Evolutionary conservation across 140 eudicot species (phyloP).

Genomic region (Ambrosia hybrid): DNA sequence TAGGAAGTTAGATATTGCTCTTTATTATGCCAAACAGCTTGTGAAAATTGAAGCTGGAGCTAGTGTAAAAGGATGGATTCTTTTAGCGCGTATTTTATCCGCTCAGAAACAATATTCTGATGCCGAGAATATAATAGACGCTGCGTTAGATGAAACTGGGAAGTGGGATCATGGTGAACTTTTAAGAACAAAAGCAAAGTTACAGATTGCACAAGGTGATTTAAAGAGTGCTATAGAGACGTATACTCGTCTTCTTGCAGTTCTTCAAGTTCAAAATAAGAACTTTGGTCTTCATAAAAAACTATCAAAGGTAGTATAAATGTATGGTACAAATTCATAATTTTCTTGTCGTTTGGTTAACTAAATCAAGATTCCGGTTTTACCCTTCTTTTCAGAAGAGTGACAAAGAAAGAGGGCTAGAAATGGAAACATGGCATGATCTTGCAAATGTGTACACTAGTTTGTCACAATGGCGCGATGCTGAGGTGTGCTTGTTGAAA

Average conservation of each 20-base stretch:
- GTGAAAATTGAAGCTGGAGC: constrained; percentile 72
- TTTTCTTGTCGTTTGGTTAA: not conserved
- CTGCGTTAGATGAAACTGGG: constrained; percentile 85
- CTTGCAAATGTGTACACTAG: constrained; percentile 70
- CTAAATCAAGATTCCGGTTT: not conserved
- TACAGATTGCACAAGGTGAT: constrained; percentile 80
- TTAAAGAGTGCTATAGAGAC: constrained; percentile 69
- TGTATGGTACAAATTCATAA: not conserved
- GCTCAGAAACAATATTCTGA: constrained; percentile 78
- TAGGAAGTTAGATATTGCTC: constrained; percentile 78
- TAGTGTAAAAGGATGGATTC: constrained; percentile 71
- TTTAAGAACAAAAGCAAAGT: constrained; percentile 72
- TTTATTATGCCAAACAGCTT: constrained; percentile 66
- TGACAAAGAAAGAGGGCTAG: constrained; percentile 47
- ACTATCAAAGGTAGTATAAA: constrained; percentile 40
- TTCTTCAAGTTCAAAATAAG: constrained; percentile 80
- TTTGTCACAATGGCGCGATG: constrained; percentile 82
- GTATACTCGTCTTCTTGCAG: constrained; percentile 82
- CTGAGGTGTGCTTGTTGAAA: constrained; percentile 77
- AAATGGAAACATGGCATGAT: constrained; percentile 93
- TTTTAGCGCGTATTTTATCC: constrained; percentile 85
- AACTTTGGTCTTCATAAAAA: constrained; percentile 52
- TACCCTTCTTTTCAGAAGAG: constrained; percentile 29
- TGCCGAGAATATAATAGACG: constrained; percentile 69
- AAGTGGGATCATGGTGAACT: constrained; percentile 86